Evolutionary conservation across 805 yeast species (phyloP), one percentile per base, ranked within the genome.

Genomic region (Nakazawaea anatomiae): DNA sequence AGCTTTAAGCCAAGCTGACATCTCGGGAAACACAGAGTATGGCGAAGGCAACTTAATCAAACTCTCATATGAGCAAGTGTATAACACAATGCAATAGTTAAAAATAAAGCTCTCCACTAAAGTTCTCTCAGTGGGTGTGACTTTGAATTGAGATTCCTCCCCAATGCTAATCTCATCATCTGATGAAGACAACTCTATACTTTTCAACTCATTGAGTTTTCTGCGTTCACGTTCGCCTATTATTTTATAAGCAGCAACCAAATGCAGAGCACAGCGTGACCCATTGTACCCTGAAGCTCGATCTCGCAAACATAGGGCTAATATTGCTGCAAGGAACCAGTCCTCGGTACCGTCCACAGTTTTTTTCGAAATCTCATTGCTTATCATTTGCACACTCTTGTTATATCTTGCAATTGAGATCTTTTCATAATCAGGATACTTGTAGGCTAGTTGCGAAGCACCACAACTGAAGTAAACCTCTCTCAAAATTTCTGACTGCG

Each of bases 51-150:
- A 48, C 1, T 60, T 58, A 18, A 54, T 47, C 44, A 61, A 49
- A 10, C 67, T 65, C 4, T 59, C 52, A 18, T 57, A 59, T 2
- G 67, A 59, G 14, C 76, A 65, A 43, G 69, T 64, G 32, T 74
- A 63, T 4, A 76, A 54, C 4, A 69, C 62, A 7, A 70, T 64
- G 6, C 74, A 63, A 53, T 70, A 75, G 51, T 70, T 73, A 59
- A 70, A 72, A 4, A 74, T 57, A 52, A 73, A 75, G 39, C 77
- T 73, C 48, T 76, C 80, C 27, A 72, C 51, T 44, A 73, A 64
- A 57, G 73, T 71, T 44, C 74, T 59, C 52, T 70, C 73, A 39
- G 52, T 54, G 1, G 63, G 58, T 11, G 54, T 51, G 34, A 55
- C 49, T 2, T 9, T 42, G 44, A 46, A 46, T 11, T 35, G 11